Percentiles rank a stretch among this genome's conserved stretches.
Conservation (phyloP, 2,329 filamentous ascomycete species). For the Chrysosporium queenslandicum region DNA sequence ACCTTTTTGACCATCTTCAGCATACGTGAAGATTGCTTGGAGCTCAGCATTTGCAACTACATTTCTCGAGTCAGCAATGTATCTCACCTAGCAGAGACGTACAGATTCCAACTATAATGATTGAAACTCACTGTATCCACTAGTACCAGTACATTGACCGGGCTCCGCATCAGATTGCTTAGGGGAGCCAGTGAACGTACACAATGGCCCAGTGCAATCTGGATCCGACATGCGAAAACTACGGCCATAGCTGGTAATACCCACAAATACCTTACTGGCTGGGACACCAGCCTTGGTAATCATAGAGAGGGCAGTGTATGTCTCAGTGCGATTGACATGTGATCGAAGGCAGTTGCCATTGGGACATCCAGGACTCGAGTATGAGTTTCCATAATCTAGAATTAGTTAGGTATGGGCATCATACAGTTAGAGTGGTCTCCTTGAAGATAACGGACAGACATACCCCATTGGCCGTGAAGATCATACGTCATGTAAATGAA, state of each 20-base stretch:
- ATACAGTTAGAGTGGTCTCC: too few species aligned
- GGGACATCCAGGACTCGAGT: constrained; percentile 18
- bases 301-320: constrained; percentile 27
- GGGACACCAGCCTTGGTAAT: constrained; percentile 33
- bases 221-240: constrained; percentile 27
- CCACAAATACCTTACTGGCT: constrained; percentile 26
- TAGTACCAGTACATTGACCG: constrained; percentile 31
- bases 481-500: constrained; percentile 34
- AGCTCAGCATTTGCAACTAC: constrained; percentile 33
- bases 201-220: constrained; percentile 26
- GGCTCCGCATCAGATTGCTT: constrained; percentile 22
- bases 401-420: neutral
- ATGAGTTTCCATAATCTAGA: constrained; percentile 17
- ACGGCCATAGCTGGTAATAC: constrained; percentile 30
- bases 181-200: constrained; percentile 25
- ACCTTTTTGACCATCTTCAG: constrained; percentile 5
- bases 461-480: constrained; percentile 24
- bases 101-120: too few species aligned
- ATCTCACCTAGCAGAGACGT: neutral
- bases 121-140: constrained; percentile 26
- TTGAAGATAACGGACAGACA: neutral
- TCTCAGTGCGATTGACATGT: constrained; percentile 35
- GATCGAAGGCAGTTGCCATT: constrained; percentile 31
- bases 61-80: neutral
- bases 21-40: constrained; percentile 20